Evolutionary conservation across 1,284 basidiomycete genomes (phyloP).

Genomic region (Ceratobasidium sp.): DNA sequence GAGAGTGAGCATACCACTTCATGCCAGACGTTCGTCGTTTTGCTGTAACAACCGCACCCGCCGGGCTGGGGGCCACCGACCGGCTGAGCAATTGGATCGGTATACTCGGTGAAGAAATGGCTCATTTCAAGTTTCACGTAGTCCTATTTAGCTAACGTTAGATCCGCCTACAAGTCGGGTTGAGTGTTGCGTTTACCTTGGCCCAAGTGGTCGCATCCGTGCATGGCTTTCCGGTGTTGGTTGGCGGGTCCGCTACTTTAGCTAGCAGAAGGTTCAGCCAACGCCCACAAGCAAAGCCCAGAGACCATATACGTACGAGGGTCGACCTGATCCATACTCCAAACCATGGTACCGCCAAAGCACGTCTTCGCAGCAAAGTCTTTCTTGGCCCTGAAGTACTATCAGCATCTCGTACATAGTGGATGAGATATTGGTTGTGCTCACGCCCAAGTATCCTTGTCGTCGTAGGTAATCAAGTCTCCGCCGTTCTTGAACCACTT

Average conservation of each 20-base stretch:
- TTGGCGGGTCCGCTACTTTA: neutral
- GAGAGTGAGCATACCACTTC: constrained; percentile 21
- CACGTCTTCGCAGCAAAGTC: constrained; percentile 30
- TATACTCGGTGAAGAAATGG: constrained; percentile 23
- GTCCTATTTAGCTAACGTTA: neutral
- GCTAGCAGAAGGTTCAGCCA: neutral
- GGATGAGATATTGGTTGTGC: neutral
- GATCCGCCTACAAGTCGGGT: neutral
- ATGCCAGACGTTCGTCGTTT: constrained; percentile 21
- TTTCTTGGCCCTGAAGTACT: constrained; percentile 1
- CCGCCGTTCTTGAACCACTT: constrained; percentile 38
- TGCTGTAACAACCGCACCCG: constrained; percentile 26
- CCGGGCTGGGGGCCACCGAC: neutral
- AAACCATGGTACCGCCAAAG: constrained; percentile 32
- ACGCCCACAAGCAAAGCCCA: neutral
- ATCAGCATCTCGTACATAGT: neutral
- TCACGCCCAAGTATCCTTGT: constrained; percentile 31
- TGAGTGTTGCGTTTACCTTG: neutral
- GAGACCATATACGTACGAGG: neutral
- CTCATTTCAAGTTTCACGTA: constrained; percentile 20
- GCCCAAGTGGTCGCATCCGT: constrained; percentile 22
- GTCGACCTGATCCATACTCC: constrained; percentile 34
- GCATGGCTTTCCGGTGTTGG: constrained; percentile 21
- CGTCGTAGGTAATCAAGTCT: constrained; percentile 29
- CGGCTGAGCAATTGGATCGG: constrained; percentile 10